phyloP scores from a whole-genome alignment of 2,329 filamentous ascomycete genomes.

The Xylariaceae sp. region DNA sequence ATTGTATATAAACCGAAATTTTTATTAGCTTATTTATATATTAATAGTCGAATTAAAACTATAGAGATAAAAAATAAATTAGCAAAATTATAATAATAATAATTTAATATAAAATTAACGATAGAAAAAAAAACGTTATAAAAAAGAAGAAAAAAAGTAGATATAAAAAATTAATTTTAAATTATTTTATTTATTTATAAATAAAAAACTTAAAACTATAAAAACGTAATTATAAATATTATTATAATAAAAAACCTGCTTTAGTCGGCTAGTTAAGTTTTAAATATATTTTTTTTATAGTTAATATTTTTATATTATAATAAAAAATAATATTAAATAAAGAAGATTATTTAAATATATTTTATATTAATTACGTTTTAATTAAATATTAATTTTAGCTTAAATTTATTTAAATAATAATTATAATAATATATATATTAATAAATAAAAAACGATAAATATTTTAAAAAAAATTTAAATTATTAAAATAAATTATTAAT shows the following conservation, averaged over 20 bases:
- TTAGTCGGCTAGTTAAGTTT: background rate
- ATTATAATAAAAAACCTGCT: background rate
- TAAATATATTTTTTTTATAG: background rate
- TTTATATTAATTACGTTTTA: background rate
- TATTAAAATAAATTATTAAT: background rate
- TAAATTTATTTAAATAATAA: background rate
- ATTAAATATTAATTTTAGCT: background rate
- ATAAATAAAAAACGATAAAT: too few relatives aligned
- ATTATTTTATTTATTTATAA: background rate
- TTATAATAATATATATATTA: background rate
- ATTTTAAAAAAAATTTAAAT: background rate
- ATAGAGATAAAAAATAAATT: too few relatives aligned
- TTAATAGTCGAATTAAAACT: too few relatives aligned
- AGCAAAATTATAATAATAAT: too few relatives aligned
- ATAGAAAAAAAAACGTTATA: background rate
- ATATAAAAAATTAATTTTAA: background rate
- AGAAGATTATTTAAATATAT: background rate
- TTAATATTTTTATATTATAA: background rate
- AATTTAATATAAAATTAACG: too few relatives aligned
- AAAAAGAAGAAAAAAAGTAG: background rate
- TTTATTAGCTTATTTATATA: too few relatives aligned
- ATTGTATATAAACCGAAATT: too few relatives aligned
- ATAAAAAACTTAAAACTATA: background rate
- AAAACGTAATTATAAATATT: background rate
- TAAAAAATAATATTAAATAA: background rate